These are phyloP conservation scores for Cydonia oblonga DNA, from an alignment of 331 rosid species.

Conservation along the genomic window DNA sequence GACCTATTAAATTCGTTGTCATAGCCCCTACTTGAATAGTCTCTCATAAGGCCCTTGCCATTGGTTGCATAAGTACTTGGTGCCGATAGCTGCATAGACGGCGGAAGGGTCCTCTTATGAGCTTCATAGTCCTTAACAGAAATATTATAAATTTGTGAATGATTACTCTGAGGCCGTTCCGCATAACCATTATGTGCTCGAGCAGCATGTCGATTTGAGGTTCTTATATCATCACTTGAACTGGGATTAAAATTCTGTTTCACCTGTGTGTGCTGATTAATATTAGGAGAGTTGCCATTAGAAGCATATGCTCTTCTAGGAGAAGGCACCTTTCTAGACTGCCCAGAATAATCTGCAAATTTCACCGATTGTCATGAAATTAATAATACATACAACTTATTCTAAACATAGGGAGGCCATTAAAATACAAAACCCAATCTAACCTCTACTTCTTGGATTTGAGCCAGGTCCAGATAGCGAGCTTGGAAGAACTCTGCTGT, in stretches of 20 bases:
- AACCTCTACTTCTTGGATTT: conserved; percentile 39
- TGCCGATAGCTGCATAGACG: conserved; percentile 25
- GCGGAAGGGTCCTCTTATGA: conserved; percentile 54
- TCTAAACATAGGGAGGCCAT: not conserved
- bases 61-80: conserved; percentile 24
- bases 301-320: conserved; percentile 37
- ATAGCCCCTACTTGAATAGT: conserved; percentile 30
- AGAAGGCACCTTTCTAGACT: conserved; percentile 27
- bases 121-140: conserved; percentile 44
- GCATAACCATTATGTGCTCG: conserved; percentile 32
- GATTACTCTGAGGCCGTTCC: conserved; percentile 26
- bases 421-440: conserved; percentile 2
- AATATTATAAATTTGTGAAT: conserved; percentile 32
- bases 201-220: conserved; percentile 22
- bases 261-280: conserved; percentile 24
- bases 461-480: conserved; percentile 36
- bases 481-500: conserved; percentile 43
- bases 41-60: conserved; percentile 38
- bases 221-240: conserved; percentile 29
- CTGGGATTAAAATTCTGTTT: conserved; percentile 19
- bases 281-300: conserved; percentile 25
- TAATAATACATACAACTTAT: not conserved
- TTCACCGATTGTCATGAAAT: conserved; percentile 1
- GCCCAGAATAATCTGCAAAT: conserved; percentile 44
- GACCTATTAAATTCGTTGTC: conserved; percentile 37